Conservation (phyloP, 2,329 filamentous ascomycete species). For the Aspergillus japonicus region DNA sequence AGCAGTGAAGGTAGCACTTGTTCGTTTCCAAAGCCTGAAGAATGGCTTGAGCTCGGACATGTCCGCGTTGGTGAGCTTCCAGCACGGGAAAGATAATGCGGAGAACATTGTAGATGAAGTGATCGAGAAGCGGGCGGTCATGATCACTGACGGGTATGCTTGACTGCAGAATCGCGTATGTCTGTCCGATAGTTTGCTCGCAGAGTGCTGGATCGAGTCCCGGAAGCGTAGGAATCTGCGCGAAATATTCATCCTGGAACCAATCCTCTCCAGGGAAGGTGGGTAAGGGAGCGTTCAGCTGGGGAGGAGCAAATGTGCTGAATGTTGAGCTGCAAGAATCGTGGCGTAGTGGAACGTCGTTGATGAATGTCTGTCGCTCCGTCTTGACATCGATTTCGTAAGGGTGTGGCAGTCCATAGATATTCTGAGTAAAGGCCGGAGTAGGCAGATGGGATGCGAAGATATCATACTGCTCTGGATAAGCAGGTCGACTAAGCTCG, state of each 20-base stretch:
- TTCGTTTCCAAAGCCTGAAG: conserved; percentile 86
- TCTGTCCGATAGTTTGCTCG: conserved; percentile 20
- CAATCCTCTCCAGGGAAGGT: conserved; percentile 66
- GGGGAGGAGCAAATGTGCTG: conserved; percentile 82
- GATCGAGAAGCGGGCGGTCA: conserved; percentile 82
- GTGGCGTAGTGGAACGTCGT: conserved; percentile 78
- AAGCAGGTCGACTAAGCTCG: conserved; percentile 68
- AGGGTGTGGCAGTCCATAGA: conserved; percentile 63
- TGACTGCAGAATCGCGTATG: conserved; percentile 64
- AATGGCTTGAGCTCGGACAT: conserved; percentile 76
- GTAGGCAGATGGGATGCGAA: conserved; percentile 45
- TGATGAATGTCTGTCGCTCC: conserved; percentile 88
- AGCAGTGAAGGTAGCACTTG: conserved; percentile 92
- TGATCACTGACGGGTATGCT: conserved; percentile 81
- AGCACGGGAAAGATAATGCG: conserved; percentile 89
- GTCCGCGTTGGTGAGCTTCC: conserved; percentile 84
- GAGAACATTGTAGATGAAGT: conserved; percentile 86
- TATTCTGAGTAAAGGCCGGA: conserved; percentile 57
- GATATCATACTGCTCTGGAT: conserved; percentile 45
- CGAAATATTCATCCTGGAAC: conserved; percentile 69
- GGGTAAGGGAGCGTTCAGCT: conserved; percentile 65
- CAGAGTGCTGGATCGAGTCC: conserved; percentile 23
- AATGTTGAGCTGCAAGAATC: conserved; percentile 91
- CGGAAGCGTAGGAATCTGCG: conserved; percentile 49
- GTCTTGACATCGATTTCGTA: conserved; percentile 97